Conservation (phyloP, 805 yeast species). For the Ogataea sp. region DNA sequence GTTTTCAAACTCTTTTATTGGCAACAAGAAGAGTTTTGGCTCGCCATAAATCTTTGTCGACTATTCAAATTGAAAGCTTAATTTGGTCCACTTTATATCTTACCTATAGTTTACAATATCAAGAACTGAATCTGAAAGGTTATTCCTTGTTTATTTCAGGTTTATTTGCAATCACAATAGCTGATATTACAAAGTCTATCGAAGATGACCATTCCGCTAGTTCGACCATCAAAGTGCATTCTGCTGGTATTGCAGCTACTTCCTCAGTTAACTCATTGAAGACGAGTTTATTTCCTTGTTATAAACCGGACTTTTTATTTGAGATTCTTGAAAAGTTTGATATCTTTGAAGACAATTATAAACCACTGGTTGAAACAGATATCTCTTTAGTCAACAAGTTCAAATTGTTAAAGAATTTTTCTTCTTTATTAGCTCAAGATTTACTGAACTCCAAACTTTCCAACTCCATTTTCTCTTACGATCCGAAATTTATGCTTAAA, state of each 20-base stretch:
- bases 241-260: conserved; percentile 8
- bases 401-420: not conserved
- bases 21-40: conserved; percentile 5
- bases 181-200: conserved; percentile 5
- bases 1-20: conserved; percentile 4
- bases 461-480: conserved; percentile 5
- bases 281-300: conserved; percentile 9
- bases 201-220: no score
- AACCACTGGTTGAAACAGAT: not conserved
- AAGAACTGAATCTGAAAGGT: conserved; percentile 4
- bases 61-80: conserved; percentile 9
- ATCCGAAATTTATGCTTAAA: conserved; percentile 6
- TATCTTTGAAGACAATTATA: conserved; percentile 2
- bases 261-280: conserved; percentile 9
- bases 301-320: conserved; percentile 8
- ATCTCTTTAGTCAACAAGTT: not conserved
- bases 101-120: conserved; percentile 7
- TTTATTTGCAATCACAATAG: conserved; percentile 11
- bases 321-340: conserved; percentile 7
- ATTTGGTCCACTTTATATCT: conserved; percentile 6
- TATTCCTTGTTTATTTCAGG: conserved; percentile 10
- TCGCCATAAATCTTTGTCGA: conserved; percentile 4
- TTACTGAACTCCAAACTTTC: not conserved
- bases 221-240: not conserved
- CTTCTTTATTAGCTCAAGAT: not conserved